Percentiles rank a stretch among this genome's conserved stretches.
These are phyloP conservation scores for Bothriochloa decipiens DNA, from an alignment of 176 grass and related monocot genomes.

Conservation along the genomic window DNA sequence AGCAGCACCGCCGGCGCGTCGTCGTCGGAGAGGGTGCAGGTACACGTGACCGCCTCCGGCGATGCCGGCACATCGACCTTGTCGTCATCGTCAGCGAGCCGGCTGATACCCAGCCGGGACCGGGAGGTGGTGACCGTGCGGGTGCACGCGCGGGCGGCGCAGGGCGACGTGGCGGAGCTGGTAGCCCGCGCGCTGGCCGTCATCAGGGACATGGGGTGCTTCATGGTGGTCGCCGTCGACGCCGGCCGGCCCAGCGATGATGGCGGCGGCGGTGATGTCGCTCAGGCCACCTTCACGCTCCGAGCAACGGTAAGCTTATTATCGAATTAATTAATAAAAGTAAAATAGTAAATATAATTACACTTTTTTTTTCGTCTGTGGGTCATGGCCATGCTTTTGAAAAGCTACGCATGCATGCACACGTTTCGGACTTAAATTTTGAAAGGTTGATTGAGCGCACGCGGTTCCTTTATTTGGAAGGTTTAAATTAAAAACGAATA, in stretches of 20 bases:
- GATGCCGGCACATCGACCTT: slow-evolving; percentile 7
- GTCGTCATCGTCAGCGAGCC: not conserved
- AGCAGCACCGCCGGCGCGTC: not conserved
- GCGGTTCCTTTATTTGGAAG: too few species aligned
- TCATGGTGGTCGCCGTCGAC: slow-evolving; percentile 42
- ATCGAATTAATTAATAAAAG: too few species aligned
- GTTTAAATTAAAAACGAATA: too few species aligned
- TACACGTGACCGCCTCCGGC: slow-evolving; percentile 24
- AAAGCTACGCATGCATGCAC: not conserved
- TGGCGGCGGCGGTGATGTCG: not conserved
- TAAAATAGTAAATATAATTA: too few species aligned
- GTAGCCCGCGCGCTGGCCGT: slow-evolving; percentile 41
- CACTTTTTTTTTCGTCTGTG: not conserved
- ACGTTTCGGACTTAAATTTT: not conserved
- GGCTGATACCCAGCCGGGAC: not conserved
- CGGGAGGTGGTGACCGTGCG: slow-evolving; percentile 41
- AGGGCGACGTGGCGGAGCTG: slow-evolving; percentile 49
- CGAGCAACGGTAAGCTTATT: slow-evolving; percentile 43
- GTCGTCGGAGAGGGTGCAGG: slow-evolving; percentile 40
- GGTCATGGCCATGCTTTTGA: not conserved
- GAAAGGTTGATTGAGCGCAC: too few species aligned
- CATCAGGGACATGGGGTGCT: slow-evolving; percentile 37
- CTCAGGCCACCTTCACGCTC: slow-evolving; percentile 42
- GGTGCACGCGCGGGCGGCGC: slow-evolving; percentile 30
- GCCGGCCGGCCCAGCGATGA: not conserved